phyloP scores from a whole-genome alignment of 2,329 filamentous ascomycete species.

The Aspergillus uvarum region DNA sequence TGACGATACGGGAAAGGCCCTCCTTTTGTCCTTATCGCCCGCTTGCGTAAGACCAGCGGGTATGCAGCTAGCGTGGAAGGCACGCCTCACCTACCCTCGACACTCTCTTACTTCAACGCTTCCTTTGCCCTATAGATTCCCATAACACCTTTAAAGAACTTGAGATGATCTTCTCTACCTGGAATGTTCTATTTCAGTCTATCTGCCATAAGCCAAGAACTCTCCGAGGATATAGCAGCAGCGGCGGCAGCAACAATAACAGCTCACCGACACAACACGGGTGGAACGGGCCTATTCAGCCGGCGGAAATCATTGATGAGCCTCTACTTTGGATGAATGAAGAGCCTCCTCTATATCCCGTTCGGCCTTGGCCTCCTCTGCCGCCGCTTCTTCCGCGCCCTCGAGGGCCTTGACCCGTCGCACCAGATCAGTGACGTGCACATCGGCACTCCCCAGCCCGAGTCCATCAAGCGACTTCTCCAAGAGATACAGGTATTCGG shows the following conservation, averaged over 20 bases:
- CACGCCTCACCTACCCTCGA: too few species aligned
- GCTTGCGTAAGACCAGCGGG: background rate
- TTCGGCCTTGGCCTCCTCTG: slow-evolving; percentile 35
- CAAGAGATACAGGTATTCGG: slow-evolving; percentile 81
- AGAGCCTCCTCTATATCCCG: slow-evolving; percentile 29
- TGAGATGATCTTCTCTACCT: too few species aligned
- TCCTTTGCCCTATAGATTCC: too few species aligned
- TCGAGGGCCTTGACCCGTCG: slow-evolving; percentile 67
- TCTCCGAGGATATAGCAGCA: background rate
- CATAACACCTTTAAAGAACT: too few species aligned
- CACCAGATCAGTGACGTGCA: slow-evolving; percentile 81
- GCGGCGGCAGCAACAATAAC: background rate
- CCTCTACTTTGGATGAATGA: slow-evolving; percentile 14
- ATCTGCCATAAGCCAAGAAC: too few species aligned
- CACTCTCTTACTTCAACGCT: too few species aligned
- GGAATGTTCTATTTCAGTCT: background rate
- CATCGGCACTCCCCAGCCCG: slow-evolving; percentile 74
- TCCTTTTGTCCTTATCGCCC: background rate
- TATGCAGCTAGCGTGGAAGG: too few species aligned
- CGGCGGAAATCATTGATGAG: slow-evolving; percentile 8
- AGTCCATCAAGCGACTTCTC: slow-evolving; percentile 72
- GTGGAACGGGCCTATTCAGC: background rate
- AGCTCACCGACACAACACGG: background rate
- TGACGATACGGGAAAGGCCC: too few species aligned
- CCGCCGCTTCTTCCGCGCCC: slow-evolving; percentile 28